Evolutionary conservation across 169 alveolate genomes (phyloP).

Genomic region (Plasmodium fragile): DNA sequence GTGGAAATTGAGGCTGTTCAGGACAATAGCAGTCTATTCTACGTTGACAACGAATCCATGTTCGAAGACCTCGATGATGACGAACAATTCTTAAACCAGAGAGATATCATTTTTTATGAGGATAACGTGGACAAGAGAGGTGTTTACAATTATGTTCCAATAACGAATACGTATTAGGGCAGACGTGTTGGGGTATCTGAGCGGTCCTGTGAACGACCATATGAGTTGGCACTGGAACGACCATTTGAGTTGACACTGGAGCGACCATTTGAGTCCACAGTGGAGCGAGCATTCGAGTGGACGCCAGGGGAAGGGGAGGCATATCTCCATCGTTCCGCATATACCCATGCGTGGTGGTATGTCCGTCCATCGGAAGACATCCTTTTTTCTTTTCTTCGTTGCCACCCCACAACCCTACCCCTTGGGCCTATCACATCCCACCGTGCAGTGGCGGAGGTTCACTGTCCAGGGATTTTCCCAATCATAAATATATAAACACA

Average conservation of each 20-base stretch:
- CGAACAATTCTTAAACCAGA: constrained; percentile 36
- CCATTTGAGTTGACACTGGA: not conserved
- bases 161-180: not conserved
- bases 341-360: not conserved
- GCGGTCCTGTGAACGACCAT: not conserved
- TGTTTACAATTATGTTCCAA: not conserved
- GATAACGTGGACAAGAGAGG: not conserved
- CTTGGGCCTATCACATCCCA: not conserved
- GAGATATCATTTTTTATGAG: constrained; percentile 17
- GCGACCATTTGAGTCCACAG: not conserved
- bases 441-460: not conserved
- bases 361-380: not conserved
- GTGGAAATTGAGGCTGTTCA: not conserved
- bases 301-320: not conserved
- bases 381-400: not conserved
- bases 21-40: not conserved
- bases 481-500: too few relatives aligned
- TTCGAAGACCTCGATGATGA: constrained; percentile 53
- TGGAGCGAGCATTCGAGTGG: not conserved
- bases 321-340: not conserved
- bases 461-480: not conserved
- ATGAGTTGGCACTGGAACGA: not conserved
- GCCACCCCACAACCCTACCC: not conserved
- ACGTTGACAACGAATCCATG: not conserved
- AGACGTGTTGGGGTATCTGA: not conserved